These are phyloP conservation scores for Neurospora sp. DNA, from an alignment of 495 filamentous ascomycete species.

Conservation along the genomic window DNA sequence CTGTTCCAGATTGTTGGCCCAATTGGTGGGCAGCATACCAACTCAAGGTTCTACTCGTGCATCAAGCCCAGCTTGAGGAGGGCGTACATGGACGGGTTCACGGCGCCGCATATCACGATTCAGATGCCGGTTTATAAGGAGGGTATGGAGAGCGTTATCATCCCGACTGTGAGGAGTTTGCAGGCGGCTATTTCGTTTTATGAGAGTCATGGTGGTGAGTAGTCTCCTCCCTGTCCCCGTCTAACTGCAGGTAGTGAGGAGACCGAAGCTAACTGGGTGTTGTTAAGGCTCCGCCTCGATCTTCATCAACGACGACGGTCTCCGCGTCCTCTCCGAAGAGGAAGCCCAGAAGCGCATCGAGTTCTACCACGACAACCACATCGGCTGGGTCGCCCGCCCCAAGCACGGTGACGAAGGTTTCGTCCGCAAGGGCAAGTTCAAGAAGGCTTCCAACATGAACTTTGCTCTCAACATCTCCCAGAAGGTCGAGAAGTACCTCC, in stretches of 20 bases:
- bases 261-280: not conserved
- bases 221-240: not conserved
- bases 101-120: conserved; percentile 53
- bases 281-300: conserved; percentile 51
- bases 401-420: conserved; percentile 47
- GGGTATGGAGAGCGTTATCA: conserved; percentile 49
- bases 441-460: conserved; percentile 75
- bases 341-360: conserved; percentile 51
- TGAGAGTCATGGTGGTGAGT: conserved; percentile 51
- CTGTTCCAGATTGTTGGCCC: conserved; percentile 60
- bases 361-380: conserved; percentile 53
- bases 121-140: conserved; percentile 63
- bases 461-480: conserved; percentile 58
- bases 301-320: conserved; percentile 65
- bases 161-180: conserved; percentile 51
- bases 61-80: conserved; percentile 45
- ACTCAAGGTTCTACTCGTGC: conserved; percentile 65
- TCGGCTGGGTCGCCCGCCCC: conserved; percentile 65
- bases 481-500: conserved; percentile 57
- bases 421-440: conserved; percentile 48
- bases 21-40: conserved; percentile 51
- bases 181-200: conserved; percentile 61
- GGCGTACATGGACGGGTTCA: conserved; percentile 17
- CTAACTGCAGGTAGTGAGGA: not conserved
- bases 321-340: conserved; percentile 52